Percentiles rank a stretch among this genome's conserved stretches.
Conservation (phyloP, 768 basidiomycete species). For the Suillus variegatus region DNA sequence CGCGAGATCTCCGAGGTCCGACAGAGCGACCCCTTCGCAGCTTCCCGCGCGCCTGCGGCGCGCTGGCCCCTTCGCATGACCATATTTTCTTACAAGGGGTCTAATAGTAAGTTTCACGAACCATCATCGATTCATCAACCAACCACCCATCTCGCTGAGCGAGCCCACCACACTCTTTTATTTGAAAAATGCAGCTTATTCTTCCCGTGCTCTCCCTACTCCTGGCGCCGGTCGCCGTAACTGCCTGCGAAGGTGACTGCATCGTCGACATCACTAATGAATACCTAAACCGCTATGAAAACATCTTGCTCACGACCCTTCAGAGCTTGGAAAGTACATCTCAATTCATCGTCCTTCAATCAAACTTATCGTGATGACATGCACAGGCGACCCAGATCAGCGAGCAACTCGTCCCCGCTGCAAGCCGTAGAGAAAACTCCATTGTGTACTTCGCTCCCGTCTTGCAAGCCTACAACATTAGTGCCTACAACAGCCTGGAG, state of each 20-base stretch:
- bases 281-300: conserved; percentile 51
- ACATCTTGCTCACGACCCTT: conserved; percentile 41
- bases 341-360: conserved; percentile 7
- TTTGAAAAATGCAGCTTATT: conserved; percentile 20
- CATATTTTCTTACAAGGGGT: too few species aligned
- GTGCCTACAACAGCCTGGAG: conserved; percentile 46
- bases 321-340: conserved; percentile 43
- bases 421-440: conserved; percentile 22
- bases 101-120: not conserved
- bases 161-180: conserved; percentile 4
- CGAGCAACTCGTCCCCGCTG: conserved; percentile 32
- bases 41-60: too few species aligned
- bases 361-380: not conserved
- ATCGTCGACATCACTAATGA: conserved; percentile 59
- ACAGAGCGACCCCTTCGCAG: too few species aligned
- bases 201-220: conserved; percentile 26
- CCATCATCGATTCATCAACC: not conserved
- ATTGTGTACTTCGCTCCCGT: conserved; percentile 48
- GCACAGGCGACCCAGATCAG: conserved; percentile 39
- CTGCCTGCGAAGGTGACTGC: conserved; percentile 73
- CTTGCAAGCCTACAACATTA: conserved; percentile 43
- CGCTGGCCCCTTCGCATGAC: too few species aligned
- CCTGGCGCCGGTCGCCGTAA: conserved; percentile 38
- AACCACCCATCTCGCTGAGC: conserved; percentile 12
- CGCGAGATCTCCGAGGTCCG: too few species aligned